Evolutionary conservation across 2,329 filamentous ascomycete genomes (phyloP).

Genomic region (Aciculosporium take): DNA sequence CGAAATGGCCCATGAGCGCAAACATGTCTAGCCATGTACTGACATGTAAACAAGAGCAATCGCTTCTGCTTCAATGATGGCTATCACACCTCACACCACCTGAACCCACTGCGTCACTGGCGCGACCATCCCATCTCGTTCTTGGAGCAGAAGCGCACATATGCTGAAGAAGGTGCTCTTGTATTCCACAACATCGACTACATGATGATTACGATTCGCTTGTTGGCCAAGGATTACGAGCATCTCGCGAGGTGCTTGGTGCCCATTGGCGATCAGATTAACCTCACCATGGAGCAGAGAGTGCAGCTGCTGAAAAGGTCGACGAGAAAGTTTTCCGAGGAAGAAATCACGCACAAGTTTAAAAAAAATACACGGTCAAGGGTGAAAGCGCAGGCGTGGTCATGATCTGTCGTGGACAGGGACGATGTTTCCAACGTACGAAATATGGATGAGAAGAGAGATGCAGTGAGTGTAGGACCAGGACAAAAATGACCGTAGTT

Average conservation of each 20-base stretch:
- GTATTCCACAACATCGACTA: conserved; percentile 76
- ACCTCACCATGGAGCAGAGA: conserved; percentile 48
- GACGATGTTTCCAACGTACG: neutral
- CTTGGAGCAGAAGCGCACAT: conserved; percentile 52
- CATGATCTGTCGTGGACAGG: neutral
- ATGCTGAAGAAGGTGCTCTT: conserved; percentile 52
- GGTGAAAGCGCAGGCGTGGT: neutral
- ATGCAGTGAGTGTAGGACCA: neutral
- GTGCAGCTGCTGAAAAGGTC: conserved; percentile 48
- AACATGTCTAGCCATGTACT: conserved; percentile 1
- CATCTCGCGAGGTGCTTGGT: conserved; percentile 56
- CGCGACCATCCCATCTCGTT: conserved; percentile 65
- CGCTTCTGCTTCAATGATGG: conserved; percentile 73
- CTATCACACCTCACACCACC: conserved; percentile 69
- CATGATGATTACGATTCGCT: conserved; percentile 55
- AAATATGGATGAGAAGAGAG: neutral
- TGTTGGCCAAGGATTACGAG: conserved; percentile 58
- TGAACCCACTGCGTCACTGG: conserved; percentile 69
- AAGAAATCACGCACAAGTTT: conserved; percentile 48
- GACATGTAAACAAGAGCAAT: conserved; percentile 46
- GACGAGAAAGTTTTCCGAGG: conserved; percentile 51
- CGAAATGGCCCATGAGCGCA: neutral
- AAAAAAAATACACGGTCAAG: conserved; percentile 5
- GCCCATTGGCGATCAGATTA: conserved; percentile 57
- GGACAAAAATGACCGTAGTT: neutral